Evolutionary conservation across 2,329 filamentous ascomycete species (phyloP), one percentile per base, ranked within the genome.

Genomic region (Fusarium drepaniforme): DNA sequence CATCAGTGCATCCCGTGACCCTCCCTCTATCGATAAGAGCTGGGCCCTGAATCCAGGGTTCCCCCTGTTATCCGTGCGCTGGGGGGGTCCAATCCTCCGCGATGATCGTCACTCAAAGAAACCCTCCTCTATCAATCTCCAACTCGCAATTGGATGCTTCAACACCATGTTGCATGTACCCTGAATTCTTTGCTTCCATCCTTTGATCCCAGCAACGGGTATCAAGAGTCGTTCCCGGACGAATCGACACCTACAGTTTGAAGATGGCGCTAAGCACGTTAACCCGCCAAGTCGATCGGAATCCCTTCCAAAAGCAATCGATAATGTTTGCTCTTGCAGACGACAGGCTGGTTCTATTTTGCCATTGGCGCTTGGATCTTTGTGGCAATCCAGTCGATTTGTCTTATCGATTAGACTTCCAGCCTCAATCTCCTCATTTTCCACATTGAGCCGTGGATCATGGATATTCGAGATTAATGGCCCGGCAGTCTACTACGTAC

Each of bases 1-100:
- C 73, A 74, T 75, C 70, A 66, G 42, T 58, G 58, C 53, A 61
- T 74, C 73, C 62, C 73, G 73, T 75, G 73, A 75, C 73, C 57
- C 56, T 70, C 58, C 53, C 21, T 58, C 53, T 73, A 75, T 75
- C 73, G 73, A 75, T 75, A 75, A 75, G 44, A 57, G 23, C 44
- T 64, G 62, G 70, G 57, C 28, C 70, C 63, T 75, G 62, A 56
- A 33, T 61, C 67, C 59, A 53, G 67, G 64, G 70, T 61, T 65
- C 64, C 64, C 57, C 44, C 23, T 71, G 61, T 38, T 61, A 65
- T 68, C 57, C 57, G 60, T 46, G 42, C 25, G 57, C 57, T 44
- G 42, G 51, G 49, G 37, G 46, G 49, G 49, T 33, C 62, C 37
- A 38, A 38, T 38, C 51, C 51, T 58, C 51, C 51, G 28, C 28